A percentile compares a stretch with the other conserved stretches of the same genome.
Conservation (phyloP, 1,139 yeast species). For the Taphrina deformans region DNA sequence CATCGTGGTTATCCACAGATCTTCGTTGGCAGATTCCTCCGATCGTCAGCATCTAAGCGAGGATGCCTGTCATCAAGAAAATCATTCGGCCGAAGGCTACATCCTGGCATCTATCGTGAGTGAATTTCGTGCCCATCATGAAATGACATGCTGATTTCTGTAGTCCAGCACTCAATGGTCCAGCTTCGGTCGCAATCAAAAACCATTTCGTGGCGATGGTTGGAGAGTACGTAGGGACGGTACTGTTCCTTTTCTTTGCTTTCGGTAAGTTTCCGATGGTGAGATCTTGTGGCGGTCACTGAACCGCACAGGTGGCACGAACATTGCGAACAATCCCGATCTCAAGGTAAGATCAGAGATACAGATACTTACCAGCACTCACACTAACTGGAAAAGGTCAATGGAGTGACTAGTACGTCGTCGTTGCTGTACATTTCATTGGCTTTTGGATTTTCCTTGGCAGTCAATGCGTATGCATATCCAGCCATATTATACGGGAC, state of each 20-base stretch:
- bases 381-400: neutral
- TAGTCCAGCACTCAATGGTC: conserved; percentile 41
- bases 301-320: conserved; percentile 64
- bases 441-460: conserved; percentile 85
- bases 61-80: conserved; percentile 13
- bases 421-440: conserved; percentile 75
- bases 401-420: conserved; percentile 52
- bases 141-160: neutral
- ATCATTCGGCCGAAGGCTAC: conserved; percentile 10
- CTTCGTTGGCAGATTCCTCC: neutral
- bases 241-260: conserved; percentile 78
- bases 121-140: neutral
- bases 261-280: conserved; percentile 58
- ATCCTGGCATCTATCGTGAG: conserved; percentile 13
- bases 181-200: conserved; percentile 43
- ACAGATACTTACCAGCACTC: conserved; percentile 43
- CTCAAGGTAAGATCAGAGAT: conserved; percentile 48
- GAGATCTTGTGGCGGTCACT: conserved; percentile 47
- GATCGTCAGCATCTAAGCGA: neutral
- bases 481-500: too few relatives aligned
- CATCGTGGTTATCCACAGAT: neutral
- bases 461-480: conserved; percentile 64
- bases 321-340: conserved; percentile 64
- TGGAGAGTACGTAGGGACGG: conserved; percentile 84
- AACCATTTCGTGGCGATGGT: conserved; percentile 49